Evolutionary conservation across 768 basidiomycete genomes (phyloP), one percentile per base, ranked within the genome.

Genomic region (Tricholoma flavovirens): DNA sequence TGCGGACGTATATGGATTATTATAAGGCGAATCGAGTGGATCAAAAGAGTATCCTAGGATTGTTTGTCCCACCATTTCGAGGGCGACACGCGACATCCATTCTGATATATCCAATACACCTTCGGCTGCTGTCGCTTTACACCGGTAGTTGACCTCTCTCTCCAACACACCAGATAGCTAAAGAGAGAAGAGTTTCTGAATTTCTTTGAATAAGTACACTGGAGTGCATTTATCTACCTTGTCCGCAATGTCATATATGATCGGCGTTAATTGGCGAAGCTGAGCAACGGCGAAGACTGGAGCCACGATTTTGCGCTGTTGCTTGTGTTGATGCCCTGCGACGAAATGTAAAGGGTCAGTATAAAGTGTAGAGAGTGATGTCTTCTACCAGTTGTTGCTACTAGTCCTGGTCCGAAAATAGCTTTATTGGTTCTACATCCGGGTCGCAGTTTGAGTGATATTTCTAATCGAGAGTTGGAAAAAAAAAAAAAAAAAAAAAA

Each of bases 31-130:
- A 43, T 77, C 73, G 9, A 78, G 67, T 2, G 77, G 76, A 57
- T 79, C 76, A 58, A 79, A 79, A 11, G 75, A 77, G 58, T 78
- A 76, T 0, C 74, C 76, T 1, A 79, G 66, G 21, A 79, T 68
- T 4, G 75, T 71, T 57, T 72, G 72, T 12, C 77, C 79, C 11
- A 77, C 71, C 0, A 71, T 67, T 58, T 78, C 77, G 6, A 80
- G 66, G 14, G 78, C 73, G 4, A 75, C 71, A 17, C 78, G 71
- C 19, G 70, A 75, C 66, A 75, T 70, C 75, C 76, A 79, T 54
- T 77, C 73, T 4, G 75, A 73, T 73, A 80, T 76, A 55, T 79
- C 74, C 12, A 80, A 60, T 22, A 74, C 63, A 46, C 64, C 57
- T 33, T 59, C 60, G 26, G 52, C 60, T 19, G 51, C 46, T 38